A percentile compares a stretch with the other conserved stretches of the same genome.
These are phyloP conservation scores for Cordyceps tenuipes DNA, from an alignment of 2,329 filamentous ascomycete genomes.

Conservation along the genomic window DNA sequence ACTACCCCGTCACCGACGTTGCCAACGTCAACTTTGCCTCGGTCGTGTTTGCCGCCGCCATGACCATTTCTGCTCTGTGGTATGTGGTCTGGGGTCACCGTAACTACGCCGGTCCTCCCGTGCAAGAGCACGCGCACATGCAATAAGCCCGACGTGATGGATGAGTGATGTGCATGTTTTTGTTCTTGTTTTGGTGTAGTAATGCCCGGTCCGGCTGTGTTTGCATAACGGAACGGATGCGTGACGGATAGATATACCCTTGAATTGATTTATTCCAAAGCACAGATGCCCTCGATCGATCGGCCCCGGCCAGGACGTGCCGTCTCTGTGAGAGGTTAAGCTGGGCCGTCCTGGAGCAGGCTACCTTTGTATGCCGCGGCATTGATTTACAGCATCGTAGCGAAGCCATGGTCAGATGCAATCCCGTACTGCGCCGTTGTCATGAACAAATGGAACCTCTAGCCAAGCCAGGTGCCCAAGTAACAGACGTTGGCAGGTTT, in stretches of 20 bases:
- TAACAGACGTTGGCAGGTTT: too few species aligned
- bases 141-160: constrained; percentile 2
- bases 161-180: constrained; percentile 3
- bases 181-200: neutral
- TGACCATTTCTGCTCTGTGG: constrained; percentile 53
- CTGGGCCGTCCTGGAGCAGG: too few species aligned
- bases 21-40: constrained; percentile 64
- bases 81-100: constrained; percentile 62
- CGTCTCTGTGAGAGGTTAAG: too few species aligned
- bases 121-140: constrained; percentile 26
- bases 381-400: too few species aligned
- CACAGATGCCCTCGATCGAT: too few species aligned
- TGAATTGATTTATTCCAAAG: neutral
- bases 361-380: too few species aligned
- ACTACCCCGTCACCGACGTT: constrained; percentile 47
- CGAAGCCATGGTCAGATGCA: too few species aligned
- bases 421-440: too few species aligned
- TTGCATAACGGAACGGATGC: constrained; percentile 1
- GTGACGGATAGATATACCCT: constrained; percentile 7
- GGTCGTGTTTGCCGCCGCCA: constrained; percentile 63
- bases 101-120: constrained; percentile 59
- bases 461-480: too few species aligned
- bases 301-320: too few species aligned
- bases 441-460: too few species aligned
- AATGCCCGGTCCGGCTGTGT: neutral